A percentile compares a stretch with the other conserved stretches of the same genome.
These are phyloP conservation scores for Hypoxylon sp. DNA, from an alignment of 2,329 filamentous ascomycete species.

Conservation along the genomic window DNA sequence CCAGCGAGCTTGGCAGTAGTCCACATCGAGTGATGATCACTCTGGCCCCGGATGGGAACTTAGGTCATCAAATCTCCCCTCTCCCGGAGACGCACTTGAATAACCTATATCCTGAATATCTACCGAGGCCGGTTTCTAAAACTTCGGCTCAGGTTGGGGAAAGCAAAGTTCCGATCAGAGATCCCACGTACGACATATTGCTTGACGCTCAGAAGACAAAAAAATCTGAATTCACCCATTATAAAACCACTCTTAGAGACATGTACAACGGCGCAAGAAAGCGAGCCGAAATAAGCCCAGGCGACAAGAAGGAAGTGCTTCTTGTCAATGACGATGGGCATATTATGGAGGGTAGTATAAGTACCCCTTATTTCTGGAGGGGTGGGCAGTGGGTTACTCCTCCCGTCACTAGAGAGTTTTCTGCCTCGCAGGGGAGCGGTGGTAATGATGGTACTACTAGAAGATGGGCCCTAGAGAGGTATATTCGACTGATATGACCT, in stretches of 20 bases:
- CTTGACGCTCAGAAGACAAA: conserved; percentile 61
- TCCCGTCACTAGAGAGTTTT: conserved; percentile 64
- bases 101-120: conserved; percentile 70
- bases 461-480: conserved; percentile 83
- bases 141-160: conserved; percentile 31
- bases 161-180: conserved; percentile 43
- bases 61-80: conserved; percentile 60
- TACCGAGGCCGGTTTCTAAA: conserved; percentile 63
- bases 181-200: conserved; percentile 60
- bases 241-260: conserved; percentile 84
- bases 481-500: conserved; percentile 43
- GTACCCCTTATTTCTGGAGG: conserved; percentile 86
- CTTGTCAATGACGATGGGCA: conserved; percentile 75
- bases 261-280: conserved; percentile 80
- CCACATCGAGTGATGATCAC: conserved; percentile 69
- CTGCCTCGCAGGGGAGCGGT: conserved; percentile 68
- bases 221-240: conserved; percentile 78
- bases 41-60: conserved; percentile 64
- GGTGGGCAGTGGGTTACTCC: conserved; percentile 85
- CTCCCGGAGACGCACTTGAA: conserved; percentile 40
- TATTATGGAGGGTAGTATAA: conserved; percentile 89
- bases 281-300: conserved; percentile 68
- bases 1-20: conserved; percentile 49
- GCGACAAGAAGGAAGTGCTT: conserved; percentile 78
- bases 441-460: conserved; percentile 88